Conservation (phyloP, 106 monocot genomes). For the Allium fistulosum region DNA sequence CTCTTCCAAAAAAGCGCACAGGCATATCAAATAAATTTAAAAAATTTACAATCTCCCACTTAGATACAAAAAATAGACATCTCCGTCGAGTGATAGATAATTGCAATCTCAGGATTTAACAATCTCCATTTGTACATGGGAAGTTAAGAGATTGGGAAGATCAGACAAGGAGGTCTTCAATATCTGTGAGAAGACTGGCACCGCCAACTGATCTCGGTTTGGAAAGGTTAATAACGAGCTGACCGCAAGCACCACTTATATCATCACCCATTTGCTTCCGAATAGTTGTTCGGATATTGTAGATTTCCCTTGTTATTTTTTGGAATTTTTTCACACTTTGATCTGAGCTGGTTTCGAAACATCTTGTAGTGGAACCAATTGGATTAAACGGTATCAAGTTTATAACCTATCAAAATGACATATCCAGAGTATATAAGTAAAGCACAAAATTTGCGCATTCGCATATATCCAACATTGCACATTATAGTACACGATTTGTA, state of each 20-base stretch:
- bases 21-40: too few relatives aligned
- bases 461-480: too few relatives aligned
- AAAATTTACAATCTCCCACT: too few relatives aligned
- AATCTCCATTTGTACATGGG: too few relatives aligned
- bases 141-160: too few relatives aligned
- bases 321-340: slow-evolving; percentile 71
- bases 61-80: too few relatives aligned
- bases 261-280: slow-evolving; percentile 92
- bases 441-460: too few relatives aligned
- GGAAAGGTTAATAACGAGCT: slow-evolving; percentile 71
- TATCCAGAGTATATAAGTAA: too few relatives aligned
- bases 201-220: slow-evolving; percentile 46
- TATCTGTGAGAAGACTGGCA: slow-evolving; percentile 51
- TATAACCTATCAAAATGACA: slow-evolving; percentile 51
- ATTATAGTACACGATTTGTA: too few relatives aligned
- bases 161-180: slow-evolving; percentile 75
- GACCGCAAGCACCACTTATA: slow-evolving; percentile 96
- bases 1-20: too few relatives aligned
- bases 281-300: slow-evolving; percentile 83
- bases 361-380: slow-evolving; percentile 39
- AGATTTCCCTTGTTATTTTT: slow-evolving; percentile 59
- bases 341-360: slow-evolving; percentile 45
- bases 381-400: slow-evolving; percentile 98
- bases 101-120: too few relatives aligned
- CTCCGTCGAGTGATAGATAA: too few relatives aligned